A percentile compares a stretch with the other conserved stretches of the same genome.
Evolutionary conservation across 1,284 basidiomycete genomes (phyloP).

Genomic region (Exobasidium cylindrosporum): DNA sequence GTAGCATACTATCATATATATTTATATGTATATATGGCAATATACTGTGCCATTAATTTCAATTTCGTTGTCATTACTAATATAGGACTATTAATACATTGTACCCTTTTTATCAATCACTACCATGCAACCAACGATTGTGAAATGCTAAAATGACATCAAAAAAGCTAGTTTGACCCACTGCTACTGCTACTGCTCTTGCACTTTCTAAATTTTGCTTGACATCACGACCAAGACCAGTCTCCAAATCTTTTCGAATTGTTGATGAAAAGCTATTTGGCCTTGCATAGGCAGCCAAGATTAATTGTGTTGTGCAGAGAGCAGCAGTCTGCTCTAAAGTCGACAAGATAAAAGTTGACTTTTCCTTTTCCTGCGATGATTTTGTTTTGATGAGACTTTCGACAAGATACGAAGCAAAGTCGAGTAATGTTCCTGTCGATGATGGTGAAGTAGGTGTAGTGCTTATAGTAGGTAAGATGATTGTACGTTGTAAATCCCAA

Average conservation of each 20-base stretch:
- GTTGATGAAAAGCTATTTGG: background rate
- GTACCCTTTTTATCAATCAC: too few species aligned
- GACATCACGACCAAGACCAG: background rate
- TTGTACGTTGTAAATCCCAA: constrained; percentile 67
- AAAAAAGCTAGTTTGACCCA: background rate
- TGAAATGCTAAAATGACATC: background rate
- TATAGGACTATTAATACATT: too few species aligned
- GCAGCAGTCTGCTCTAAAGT: background rate
- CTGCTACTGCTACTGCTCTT: background rate
- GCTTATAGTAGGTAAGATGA: constrained; percentile 63
- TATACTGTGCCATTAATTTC: too few species aligned
- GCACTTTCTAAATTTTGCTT: background rate
- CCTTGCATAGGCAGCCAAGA: background rate
- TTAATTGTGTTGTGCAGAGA: background rate
- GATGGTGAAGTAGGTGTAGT: constrained; percentile 32
- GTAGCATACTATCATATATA: too few species aligned
- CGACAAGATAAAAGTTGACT: background rate
- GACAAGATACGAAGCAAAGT: constrained; percentile 32
- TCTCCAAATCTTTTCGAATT: background rate
- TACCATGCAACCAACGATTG: background rate
- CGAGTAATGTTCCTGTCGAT: constrained; percentile 49
- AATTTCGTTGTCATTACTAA: too few species aligned
- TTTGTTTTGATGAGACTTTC: constrained; percentile 15
- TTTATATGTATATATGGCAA: too few species aligned
- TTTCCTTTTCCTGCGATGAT: background rate